phyloP scores from a whole-genome alignment of 495 filamentous ascomycete genomes.

The Aspergillus cavernicola region DNA sequence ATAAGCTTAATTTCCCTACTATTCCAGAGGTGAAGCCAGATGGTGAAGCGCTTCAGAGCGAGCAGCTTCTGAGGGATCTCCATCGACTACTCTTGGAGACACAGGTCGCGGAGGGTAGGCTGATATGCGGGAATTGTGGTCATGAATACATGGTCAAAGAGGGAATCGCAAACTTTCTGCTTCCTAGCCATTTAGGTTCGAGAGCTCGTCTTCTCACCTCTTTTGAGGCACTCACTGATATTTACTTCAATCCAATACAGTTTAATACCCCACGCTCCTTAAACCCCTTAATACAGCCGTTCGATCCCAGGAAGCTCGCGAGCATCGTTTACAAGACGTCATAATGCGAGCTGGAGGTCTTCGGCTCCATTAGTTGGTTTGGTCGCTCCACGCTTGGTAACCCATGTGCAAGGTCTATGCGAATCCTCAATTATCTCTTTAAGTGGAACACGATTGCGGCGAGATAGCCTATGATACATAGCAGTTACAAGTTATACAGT shows the following conservation, averaged over 20 bases:
- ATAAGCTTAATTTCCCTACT: conserved; percentile 71
- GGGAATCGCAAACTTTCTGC: conserved; percentile 92
- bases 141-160: conserved; percentile 91
- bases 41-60: conserved; percentile 54
- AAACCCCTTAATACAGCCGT: not conserved
- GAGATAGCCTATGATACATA: conserved; percentile 16
- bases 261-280: not conserved
- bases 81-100: conserved; percentile 87
- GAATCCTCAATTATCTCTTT: conserved; percentile 3
- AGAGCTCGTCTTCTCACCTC: not conserved
- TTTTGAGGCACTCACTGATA: not conserved
- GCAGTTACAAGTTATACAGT: conserved; percentile 12
- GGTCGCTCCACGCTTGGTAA: not conserved
- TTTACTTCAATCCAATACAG: not conserved
- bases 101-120: conserved; percentile 76
- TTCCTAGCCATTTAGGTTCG: conserved; percentile 85
- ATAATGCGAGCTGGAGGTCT: not conserved
- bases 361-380: not conserved
- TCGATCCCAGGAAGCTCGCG: not conserved
- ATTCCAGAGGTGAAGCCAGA: conserved; percentile 64
- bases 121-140: conserved; percentile 87
- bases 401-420: conserved; percentile 3
- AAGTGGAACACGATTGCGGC: not conserved
- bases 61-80: conserved; percentile 68
- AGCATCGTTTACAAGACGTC: too few species aligned